phyloP scores from a whole-genome alignment of 192 early-diverging fungal species.

The Spizellomyces punctatus region DNA sequence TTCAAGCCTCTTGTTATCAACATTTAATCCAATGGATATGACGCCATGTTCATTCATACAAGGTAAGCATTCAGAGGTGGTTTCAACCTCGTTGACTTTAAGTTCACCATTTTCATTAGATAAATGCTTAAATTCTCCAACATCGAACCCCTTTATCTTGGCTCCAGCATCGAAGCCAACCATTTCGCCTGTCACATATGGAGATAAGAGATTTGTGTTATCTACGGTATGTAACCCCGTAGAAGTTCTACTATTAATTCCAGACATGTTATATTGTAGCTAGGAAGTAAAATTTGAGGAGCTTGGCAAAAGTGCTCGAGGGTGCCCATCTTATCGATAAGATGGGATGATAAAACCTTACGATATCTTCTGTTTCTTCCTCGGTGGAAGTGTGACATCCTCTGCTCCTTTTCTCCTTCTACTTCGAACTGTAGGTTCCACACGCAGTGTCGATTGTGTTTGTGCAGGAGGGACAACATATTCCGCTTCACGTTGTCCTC shows the following conservation, averaged over 20 bases:
- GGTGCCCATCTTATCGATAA: too few species aligned
- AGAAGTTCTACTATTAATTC: conserved; percentile 1
- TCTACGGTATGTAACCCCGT: neutral
- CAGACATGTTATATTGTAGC: neutral
- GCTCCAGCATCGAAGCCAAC: neutral
- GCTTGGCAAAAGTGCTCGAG: neutral
- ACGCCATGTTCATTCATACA: neutral
- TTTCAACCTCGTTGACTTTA: neutral
- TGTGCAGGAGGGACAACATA: neutral
- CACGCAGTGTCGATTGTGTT: neutral
- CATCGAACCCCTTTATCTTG: neutral
- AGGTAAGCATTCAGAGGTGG: too few species aligned
- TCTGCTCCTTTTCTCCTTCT: neutral
- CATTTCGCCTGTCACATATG: conserved; percentile 15
- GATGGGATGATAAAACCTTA: too few species aligned
- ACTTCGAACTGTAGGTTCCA: neutral
- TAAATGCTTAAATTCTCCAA: neutral
- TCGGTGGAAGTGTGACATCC: neutral
- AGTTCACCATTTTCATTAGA: conserved; percentile 2
- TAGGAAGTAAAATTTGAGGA: neutral
- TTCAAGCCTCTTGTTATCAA: neutral
- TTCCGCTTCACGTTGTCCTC: neutral
- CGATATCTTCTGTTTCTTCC: neutral
- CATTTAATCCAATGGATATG: neutral
- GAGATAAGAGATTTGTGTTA: neutral